A percentile compares a stretch with the other conserved stretches of the same genome.
These are phyloP conservation scores for Funneliformis caledonium DNA, from an alignment of 371 early-diverging fungal genomes.

Conservation along the genomic window DNA sequence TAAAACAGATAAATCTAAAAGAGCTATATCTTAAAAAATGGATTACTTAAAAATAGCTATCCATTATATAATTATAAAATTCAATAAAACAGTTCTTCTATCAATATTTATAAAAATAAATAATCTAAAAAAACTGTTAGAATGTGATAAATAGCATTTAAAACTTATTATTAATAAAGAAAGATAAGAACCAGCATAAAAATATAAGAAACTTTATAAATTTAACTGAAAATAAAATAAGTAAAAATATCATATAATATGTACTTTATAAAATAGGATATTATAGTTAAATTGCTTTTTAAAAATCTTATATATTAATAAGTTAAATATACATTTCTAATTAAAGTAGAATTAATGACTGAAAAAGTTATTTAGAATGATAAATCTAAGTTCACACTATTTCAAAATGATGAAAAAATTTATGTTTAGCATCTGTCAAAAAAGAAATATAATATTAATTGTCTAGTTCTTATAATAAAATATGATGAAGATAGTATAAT, in stretches of 20 bases:
- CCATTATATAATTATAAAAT: neutral
- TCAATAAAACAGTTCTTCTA: neutral
- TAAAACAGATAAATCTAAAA: too few species aligned
- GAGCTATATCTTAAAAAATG: neutral
- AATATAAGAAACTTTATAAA: too few species aligned
- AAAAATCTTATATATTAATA: too few species aligned
- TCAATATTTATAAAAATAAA: too few species aligned
- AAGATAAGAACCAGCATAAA: too few species aligned
- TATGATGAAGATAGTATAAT: neutral
- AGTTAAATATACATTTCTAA: neutral
- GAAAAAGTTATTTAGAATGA: conserved; percentile 12
- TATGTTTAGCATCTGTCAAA: neutral
- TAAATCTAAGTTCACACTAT: neutral
- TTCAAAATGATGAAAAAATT: neutral
- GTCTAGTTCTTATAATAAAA: neutral
- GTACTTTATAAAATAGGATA: neutral
- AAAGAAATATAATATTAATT: conserved; percentile 5
- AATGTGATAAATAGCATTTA: too few species aligned
- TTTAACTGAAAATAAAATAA: neutral
- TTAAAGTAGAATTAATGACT: neutral
- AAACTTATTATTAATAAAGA: too few species aligned
- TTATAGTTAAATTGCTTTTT: neutral
- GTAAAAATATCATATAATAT: neutral
- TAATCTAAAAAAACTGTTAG: neutral
- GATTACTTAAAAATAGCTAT: neutral